Base-by-base conservation (phyloP, 495 filamentous ascomycete species). In the Xylaria venustula region DNA sequence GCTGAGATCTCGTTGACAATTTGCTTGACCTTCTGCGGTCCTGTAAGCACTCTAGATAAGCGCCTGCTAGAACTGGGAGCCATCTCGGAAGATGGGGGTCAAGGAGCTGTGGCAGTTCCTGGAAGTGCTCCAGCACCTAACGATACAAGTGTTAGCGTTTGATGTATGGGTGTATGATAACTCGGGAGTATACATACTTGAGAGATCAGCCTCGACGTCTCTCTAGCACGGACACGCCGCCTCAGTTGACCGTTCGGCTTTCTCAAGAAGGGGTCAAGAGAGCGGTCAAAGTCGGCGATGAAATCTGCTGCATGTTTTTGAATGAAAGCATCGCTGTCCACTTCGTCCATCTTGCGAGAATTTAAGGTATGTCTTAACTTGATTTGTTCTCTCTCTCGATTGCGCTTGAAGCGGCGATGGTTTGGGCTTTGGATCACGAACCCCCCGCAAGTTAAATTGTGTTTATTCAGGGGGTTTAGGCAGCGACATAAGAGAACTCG, bases 81-180 rank as follows among this genome's bases (percentile, higher is more conserved):
- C 95, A 84, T 58, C 77, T 78, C 58, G 87, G 83, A 45, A 99
- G 82, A 70, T 94, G 80, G 1, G 92, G 88, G 73, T 99, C 94
- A n/a, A 99, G 84, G 4, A 99, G 84, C 70, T 99, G 94, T 19
- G 94, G 93, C 66, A 91, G 88, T 76, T 97, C 94, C 80, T 97
- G 94, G 69, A 98, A 98, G 36, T 88, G 90, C 61, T 96, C 92
- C 32, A 98, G 81, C 80, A 96, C 73, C 73, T 74, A 30, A 4
- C 55, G 11, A 22, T 17, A 12, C 19, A 1, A n/a, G 11, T 54
- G 32, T 61, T 30, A 61, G 50, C 41, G 11, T 28, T n/a, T 30
- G 3, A n/a, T 37, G 23, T 14, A 34, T 2, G 12, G n/a, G n/a
- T n/a, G n/a, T n/a, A 9, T 12, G 4, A 8, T n/a, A 47, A 19